phyloP scores from a whole-genome alignment of 768 basidiomycete genomes.

The Suillus occidentalis region DNA sequence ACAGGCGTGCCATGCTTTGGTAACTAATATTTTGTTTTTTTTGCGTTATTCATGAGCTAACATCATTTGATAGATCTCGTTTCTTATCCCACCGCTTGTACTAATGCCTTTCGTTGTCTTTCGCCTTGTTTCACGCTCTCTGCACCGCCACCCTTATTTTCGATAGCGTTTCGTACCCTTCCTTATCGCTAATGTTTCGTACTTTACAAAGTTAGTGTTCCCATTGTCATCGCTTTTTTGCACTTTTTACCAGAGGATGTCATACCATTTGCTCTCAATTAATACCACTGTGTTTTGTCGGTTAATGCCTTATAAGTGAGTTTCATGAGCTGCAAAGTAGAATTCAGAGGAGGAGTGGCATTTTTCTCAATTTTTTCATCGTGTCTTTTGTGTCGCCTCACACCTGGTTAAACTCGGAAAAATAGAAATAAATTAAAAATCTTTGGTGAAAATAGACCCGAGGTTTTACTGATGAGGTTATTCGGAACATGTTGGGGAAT shows the following conservation, averaged over 20 bases:
- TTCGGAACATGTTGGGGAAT: no score
- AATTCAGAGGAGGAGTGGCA: background rate
- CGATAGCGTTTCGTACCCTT: no score
- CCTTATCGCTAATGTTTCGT: no score
- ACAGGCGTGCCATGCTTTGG: background rate
- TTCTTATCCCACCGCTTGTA: no score
- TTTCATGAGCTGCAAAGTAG: background rate
- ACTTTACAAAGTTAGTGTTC: no score
- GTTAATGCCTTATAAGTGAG: background rate
- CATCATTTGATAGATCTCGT: background rate
- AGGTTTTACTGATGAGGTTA: constrained; percentile 3
- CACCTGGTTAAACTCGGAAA: background rate
- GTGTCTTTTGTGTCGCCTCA: background rate
- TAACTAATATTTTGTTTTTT: background rate
- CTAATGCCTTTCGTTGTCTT: no score
- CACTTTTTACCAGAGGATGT: no score
- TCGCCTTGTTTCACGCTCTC: no score
- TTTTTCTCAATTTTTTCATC: background rate
- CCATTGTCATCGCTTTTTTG: no score
- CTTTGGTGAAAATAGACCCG: background rate
- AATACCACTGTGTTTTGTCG: background rate
- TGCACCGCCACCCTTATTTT: no score
- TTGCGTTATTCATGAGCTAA: background rate
- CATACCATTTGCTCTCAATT: no score
- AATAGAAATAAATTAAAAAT: background rate